phyloP scores from a whole-genome alignment of 352 stramenopile genomes.

The Pythium dissotocum region DNA sequence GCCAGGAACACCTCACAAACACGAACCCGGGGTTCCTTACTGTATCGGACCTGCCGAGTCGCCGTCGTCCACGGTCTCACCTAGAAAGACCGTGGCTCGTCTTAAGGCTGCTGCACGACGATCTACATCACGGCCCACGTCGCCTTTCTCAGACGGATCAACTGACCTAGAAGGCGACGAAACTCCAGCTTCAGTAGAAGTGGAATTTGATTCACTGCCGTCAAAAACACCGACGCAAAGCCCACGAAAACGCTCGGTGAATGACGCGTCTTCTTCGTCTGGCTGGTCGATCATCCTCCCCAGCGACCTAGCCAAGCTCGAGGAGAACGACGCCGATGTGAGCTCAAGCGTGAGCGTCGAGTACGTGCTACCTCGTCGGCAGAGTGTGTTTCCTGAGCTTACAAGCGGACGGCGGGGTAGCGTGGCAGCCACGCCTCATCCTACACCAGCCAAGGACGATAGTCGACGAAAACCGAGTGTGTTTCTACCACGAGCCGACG shows the following conservation, averaged over 20 bases:
- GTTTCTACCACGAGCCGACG: constrained; percentile 14
- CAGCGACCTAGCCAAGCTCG: not conserved
- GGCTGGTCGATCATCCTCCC: constrained; percentile 26
- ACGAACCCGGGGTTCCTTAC: constrained; percentile 39
- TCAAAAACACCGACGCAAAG: constrained; percentile 3
- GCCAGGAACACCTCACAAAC: not conserved
- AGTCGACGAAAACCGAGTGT: not conserved
- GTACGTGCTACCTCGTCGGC: constrained; percentile 5
- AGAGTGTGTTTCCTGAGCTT: not conserved
- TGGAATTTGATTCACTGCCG: not conserved
- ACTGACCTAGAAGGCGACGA: not conserved
- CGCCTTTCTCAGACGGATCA: not conserved
- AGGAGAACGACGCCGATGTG: not conserved
- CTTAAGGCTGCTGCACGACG: constrained; percentile 25
- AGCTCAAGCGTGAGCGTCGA: constrained; percentile 16
- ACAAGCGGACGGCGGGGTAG: not conserved
- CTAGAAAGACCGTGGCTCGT: constrained; percentile 38
- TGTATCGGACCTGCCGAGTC: constrained; percentile 22
- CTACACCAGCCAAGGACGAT: not conserved
- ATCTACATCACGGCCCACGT: not conserved
- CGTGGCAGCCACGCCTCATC: not conserved
- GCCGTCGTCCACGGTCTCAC: constrained; percentile 28
- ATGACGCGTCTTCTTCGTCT: not conserved
- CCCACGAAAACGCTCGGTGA: not conserved
- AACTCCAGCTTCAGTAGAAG: not conserved